Base-by-base conservation (phyloP, 73 alveolate species). In the Uronychia binucleata region DNA sequence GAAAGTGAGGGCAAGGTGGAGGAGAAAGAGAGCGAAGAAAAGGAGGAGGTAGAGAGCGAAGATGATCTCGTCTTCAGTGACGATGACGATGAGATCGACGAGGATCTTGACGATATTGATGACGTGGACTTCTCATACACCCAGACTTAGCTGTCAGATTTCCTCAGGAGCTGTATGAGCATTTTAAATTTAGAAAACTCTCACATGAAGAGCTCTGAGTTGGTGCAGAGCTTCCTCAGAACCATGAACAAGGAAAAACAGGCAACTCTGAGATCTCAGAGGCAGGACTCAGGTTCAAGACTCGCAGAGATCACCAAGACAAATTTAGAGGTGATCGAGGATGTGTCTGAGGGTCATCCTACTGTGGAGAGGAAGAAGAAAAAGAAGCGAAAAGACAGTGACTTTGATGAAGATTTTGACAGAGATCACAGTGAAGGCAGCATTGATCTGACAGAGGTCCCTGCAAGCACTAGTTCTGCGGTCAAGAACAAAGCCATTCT, bases 41-140 rank as follows among this genome's bases (percentile, higher is more conserved):
- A 35, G 1, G 81, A 75, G 29, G 28, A 26, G 29, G 32, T 67
- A 30, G 32, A 28, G 26, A 26, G 34, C 5, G 78, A 67, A 75
- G 1, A 1, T 26, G 80, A 83, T n/a, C n/a, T n/a, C n/a, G n/a
- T n/a, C n/a, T n/a, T n/a, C n/a, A n/a, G n/a, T 14, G 88, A 79
- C 26, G 92, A 79, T 78, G 83, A 83, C 19, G n/a, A 74, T 25
- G 91, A 58, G 11, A 33, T 83, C 26, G 1, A 33, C 1, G 67
- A 74, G 0, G 30, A 74, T 28, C 79, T 13, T 1, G 77, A 32
- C 1, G 84, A 28, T 28, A 86, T 60, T 80, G 93, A 80, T 5
- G 93, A 87, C 30, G 59, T 80, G 0, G 93, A 87, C 76, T 87
- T 87, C 28, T 85, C 80, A 60, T 87, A 87, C 31, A 80, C 93